A percentile compares a stretch with the other conserved stretches of the same genome.
These are phyloP conservation scores for Coelastrella sp. DNA, from an alignment of 139 green algal genomes.

Conservation along the genomic window DNA sequence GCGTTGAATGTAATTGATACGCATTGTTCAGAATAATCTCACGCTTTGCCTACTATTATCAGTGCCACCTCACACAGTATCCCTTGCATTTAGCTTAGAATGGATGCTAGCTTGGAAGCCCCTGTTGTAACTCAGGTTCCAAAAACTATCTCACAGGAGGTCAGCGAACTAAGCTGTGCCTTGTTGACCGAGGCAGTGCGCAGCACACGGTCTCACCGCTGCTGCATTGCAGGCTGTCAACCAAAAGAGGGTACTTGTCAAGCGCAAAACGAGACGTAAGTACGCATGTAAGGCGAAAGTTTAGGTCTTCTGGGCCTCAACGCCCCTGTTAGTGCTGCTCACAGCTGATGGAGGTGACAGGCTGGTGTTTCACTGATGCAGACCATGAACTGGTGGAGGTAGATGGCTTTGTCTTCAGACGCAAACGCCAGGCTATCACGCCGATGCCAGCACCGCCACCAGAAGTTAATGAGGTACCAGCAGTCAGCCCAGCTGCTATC, in stretches of 20 bases:
- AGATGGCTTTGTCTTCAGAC: constrained; percentile 9
- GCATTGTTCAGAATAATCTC: too few species aligned
- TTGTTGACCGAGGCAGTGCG: background rate
- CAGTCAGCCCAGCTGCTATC: constrained; percentile 10
- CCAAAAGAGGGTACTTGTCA: constrained; percentile 11
- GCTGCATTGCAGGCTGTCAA: background rate
- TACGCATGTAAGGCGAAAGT: background rate
- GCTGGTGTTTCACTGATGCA: background rate
- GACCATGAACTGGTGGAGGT: constrained; percentile 38
- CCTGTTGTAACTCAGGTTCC: background rate
- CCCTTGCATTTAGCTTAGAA: background rate
- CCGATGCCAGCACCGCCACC: background rate
- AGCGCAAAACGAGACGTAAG: constrained; percentile 38
- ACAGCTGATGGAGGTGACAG: background rate
- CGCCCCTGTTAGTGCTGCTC: background rate
- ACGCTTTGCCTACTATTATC: too few species aligned
- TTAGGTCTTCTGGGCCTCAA: background rate
- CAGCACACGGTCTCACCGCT: too few species aligned
- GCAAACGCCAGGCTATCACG: constrained; percentile 12
- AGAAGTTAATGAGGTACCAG: background rate
- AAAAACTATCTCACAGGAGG: background rate
- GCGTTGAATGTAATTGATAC: too few species aligned
- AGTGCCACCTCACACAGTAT: too few species aligned
- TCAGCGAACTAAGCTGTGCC: background rate
- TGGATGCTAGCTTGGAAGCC: background rate